Evolutionary conservation across 345 rosid species (phyloP), one percentile per base, ranked within the genome.

Genomic region (Eucalyptus rudis): DNA sequence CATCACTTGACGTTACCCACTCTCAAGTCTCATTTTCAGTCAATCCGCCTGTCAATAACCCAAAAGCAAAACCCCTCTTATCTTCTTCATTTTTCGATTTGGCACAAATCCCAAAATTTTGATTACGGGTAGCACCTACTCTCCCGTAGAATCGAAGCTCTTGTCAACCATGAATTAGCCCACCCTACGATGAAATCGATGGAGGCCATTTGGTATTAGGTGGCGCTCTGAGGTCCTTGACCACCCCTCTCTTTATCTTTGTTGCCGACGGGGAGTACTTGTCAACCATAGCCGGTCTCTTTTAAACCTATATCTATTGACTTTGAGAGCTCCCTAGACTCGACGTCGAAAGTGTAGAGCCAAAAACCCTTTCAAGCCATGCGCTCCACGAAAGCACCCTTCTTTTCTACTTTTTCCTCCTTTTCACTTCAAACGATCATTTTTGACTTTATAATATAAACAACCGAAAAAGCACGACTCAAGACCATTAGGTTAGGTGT

Each of bases 191-290:
- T 64, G 76, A 15, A 64, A 64, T 64, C 40, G 40, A n/a, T 0
- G 40, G 76, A n/a, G 83, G 83, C 83, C 83, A 76, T 24, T 36
- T 1, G 62, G 62, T 6, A 44, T 11, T 76, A 19, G 83, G 83
- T 76, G 47, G 22, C 15, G 83, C 83, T 36, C 83, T 0, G 83
- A 71, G 83, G 83, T 36, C 83, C 83, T 44, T 20, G 47, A 2
- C 62, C 13, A 10, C 22, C 83, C 25, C 25, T 2, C 47, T 3
- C 0, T 3, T 10, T 19, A 7, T 17, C 80, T 19, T 71, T 0
- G 81, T 0, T 5, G 81, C 81, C 25, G 81, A 71, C 22, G 81
- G 3, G 2, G 81, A 71, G 81, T 36, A 36, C 0, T 76, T 36
- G 83, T 76, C 83, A 76, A 76, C 83, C 83, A 6, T 36, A 47